Conservation (phyloP, 345 rosid species). For the Boechera stricta region DNA sequence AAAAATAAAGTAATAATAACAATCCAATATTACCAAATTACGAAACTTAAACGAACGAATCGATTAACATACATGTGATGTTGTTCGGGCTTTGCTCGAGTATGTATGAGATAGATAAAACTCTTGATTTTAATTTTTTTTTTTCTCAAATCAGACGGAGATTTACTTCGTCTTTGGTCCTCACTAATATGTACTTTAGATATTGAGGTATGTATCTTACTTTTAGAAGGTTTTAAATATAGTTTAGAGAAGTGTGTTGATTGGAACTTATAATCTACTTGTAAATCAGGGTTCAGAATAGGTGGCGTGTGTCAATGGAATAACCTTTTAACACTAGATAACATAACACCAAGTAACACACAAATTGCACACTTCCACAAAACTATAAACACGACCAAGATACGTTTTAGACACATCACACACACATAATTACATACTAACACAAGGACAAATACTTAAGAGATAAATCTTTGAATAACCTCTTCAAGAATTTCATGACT, state of each 20-base stretch:
- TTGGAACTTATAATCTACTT: not conserved
- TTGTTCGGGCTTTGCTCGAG: not conserved
- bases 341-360: not conserved
- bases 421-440: conserved; percentile 11
- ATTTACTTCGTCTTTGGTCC: not conserved
- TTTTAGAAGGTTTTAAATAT: not conserved
- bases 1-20: not conserved
- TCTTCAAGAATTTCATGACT: not conserved
- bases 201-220: not conserved
- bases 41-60: conserved; percentile 29
- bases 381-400: conserved; percentile 15
- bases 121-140: no score
- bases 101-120: no score
- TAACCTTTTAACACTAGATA: not conserved
- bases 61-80: not conserved
- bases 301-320: not conserved
- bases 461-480: conserved; percentile 10
- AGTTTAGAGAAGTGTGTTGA: not conserved
- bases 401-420: conserved; percentile 15
- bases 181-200: no score
- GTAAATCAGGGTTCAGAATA: not conserved
- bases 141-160: not conserved
- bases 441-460: conserved; percentile 2
- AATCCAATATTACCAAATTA: conserved; percentile 4
- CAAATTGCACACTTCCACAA: not conserved